These are phyloP conservation scores for Prunus kanzakura DNA, from an alignment of 306 rosid genomes.

Conservation along the genomic window DNA sequence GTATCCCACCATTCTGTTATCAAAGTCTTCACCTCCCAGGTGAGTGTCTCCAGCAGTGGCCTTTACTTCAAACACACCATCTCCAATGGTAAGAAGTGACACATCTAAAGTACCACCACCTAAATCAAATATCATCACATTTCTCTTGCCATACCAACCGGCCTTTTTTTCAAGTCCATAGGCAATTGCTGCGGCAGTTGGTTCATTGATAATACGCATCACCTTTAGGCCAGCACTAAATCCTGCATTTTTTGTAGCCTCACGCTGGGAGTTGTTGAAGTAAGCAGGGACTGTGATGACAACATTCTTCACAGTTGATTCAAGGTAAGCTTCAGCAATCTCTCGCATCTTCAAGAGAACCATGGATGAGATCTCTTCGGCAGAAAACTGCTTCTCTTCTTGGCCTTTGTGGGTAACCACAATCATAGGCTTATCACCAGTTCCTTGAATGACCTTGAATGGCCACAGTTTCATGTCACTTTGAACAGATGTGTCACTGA, in stretches of 20 bases:
- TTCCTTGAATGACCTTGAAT: slow-evolving; percentile 4
- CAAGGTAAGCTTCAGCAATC: no score
- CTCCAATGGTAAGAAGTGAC: no score
- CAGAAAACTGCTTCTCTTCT: neutral
- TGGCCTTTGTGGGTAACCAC: neutral
- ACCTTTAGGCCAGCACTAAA: slow-evolving; percentile 7
- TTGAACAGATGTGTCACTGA: neutral
- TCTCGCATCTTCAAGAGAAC: no score
- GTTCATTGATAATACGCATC: neutral
- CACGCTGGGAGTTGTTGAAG: slow-evolving; percentile 3
- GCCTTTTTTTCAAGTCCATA: slow-evolving; percentile 15
- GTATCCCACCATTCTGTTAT: no score
- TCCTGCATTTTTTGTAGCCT: slow-evolving; percentile 15
- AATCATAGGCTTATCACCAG: slow-evolving; percentile 15
- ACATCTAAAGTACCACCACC: no score
- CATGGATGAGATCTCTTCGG: slow-evolving; percentile 1
- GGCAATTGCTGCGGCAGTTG: slow-evolving; percentile 1
- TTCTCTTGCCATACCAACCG: neutral
- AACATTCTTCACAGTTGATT: no score
- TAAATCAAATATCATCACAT: no score
- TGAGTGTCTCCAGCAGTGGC: no score
- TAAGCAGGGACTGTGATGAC: slow-evolving; percentile 15
- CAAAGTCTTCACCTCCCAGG: no score
- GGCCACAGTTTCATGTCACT: slow-evolving; percentile 10
- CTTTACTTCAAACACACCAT: no score